These are phyloP conservation scores for Mucor racemosus DNA, from an alignment of 371 early-diverging fungal genomes.

Conservation along the genomic window DNA sequence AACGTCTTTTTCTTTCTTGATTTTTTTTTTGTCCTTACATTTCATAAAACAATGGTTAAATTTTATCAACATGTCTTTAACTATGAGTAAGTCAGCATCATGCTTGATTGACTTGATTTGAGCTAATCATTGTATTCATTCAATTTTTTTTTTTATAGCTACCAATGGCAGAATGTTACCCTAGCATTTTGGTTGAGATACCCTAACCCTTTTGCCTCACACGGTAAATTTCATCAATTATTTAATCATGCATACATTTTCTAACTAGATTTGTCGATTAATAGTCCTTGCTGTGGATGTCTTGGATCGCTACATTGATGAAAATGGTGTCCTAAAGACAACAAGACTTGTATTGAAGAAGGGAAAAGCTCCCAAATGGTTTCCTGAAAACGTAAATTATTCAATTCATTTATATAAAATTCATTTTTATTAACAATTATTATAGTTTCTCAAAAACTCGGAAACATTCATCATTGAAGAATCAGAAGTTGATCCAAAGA, in stretches of 20 bases:
- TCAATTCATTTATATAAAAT: neutral
- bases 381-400: conserved; percentile 48
- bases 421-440: neutral
- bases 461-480: conserved; percentile 88
- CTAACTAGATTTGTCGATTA: neutral
- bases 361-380: conserved; percentile 91
- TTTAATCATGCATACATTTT: neutral
- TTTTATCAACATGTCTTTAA: conserved; percentile 78
- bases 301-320: conserved; percentile 84
- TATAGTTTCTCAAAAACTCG: conserved; percentile 70
- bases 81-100: conserved; percentile 61
- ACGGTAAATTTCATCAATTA: conserved; percentile 55
- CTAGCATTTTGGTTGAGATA: conserved; percentile 92
- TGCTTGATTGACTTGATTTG: neutral
- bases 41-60: conserved; percentile 20
- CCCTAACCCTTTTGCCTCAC: conserved; percentile 97
- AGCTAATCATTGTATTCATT: neutral
- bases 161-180: conserved; percentile 86
- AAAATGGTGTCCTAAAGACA: conserved; percentile 81
- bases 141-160: conserved; percentile 39
- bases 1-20: neutral
- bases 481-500: conserved; percentile 81
- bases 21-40: neutral
- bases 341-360: conserved; percentile 90
- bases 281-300: conserved; percentile 86